phyloP scores from a whole-genome alignment of 345 rosid genomes.

The Syzygium oleosum region DNA sequence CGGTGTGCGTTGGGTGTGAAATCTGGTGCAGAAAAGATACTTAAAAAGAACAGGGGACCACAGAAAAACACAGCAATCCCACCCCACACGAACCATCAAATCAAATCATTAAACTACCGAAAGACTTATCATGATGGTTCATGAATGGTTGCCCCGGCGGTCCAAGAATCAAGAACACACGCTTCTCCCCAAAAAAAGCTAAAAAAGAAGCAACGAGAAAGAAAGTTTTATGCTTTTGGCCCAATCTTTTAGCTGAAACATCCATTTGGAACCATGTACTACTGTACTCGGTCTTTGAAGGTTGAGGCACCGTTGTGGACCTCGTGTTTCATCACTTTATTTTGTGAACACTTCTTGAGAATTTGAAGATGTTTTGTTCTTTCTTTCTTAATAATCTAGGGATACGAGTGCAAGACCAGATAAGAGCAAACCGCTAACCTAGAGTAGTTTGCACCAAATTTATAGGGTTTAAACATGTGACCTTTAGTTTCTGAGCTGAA shows the following conservation, averaged over 20 bases:
- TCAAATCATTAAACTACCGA: background rate
- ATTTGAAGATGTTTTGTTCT: background rate
- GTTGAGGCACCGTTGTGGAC: background rate
- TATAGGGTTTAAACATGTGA: background rate
- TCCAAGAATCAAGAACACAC: background rate
- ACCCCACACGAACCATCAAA: background rate
- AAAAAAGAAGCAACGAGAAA: background rate
- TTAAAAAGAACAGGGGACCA: background rate
- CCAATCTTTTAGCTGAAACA: background rate
- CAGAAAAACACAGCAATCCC: background rate
- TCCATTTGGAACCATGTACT: background rate
- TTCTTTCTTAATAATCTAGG: no score
- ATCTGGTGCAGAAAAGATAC: background rate
- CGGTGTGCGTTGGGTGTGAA: background rate
- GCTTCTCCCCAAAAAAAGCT: background rate
- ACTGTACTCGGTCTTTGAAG: background rate
- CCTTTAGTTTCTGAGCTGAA: fast-evolving
- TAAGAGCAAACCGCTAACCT: background rate
- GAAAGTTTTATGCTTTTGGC: background rate
- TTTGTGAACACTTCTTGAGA: background rate
- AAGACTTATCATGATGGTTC: background rate
- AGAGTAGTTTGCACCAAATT: background rate
- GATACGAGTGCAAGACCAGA: no score
- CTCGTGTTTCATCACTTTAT: no score
- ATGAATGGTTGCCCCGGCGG: background rate